A percentile compares a stretch with the other conserved stretches of the same genome.
These are phyloP conservation scores for Ampelocalamus luodianensis DNA, from an alignment of 176 grass and related monocot genomes.

Conservation along the genomic window DNA sequence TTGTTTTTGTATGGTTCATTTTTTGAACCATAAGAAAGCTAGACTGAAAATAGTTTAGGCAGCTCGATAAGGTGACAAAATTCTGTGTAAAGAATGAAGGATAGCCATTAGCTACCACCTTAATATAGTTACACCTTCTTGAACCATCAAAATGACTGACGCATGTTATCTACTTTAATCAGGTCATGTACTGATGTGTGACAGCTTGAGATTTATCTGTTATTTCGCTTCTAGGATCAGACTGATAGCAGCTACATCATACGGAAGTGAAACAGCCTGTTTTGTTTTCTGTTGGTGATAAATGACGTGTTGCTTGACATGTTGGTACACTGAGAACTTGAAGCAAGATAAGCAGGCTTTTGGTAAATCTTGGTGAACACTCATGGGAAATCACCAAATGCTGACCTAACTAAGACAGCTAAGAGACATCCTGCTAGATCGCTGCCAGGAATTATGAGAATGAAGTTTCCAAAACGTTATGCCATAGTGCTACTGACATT, in stretches of 20 bases:
- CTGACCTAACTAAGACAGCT: no score
- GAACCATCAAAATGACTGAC: no score
- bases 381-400: no score
- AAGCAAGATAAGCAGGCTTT: no score
- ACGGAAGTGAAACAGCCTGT: not conserved
- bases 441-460: no score
- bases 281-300: not conserved
- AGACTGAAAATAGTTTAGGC: not conserved
- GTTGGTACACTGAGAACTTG: not conserved
- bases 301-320: not conserved
- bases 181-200: not conserved
- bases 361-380: no score
- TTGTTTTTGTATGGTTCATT: not conserved
- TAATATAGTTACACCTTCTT: no score
- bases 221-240: not conserved
- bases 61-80: not conserved
- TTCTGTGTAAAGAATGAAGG: not conserved
- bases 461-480: no score
- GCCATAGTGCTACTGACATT: no score
- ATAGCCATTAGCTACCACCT: not conserved
- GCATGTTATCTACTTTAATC: no score
- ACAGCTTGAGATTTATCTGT: not conserved
- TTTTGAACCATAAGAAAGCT: not conserved
- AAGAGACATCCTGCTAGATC: no score
- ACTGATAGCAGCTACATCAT: no score